These are phyloP conservation scores for Gleditsia sinensis DNA, from an alignment of 306 rosid species.

Conservation along the genomic window DNA sequence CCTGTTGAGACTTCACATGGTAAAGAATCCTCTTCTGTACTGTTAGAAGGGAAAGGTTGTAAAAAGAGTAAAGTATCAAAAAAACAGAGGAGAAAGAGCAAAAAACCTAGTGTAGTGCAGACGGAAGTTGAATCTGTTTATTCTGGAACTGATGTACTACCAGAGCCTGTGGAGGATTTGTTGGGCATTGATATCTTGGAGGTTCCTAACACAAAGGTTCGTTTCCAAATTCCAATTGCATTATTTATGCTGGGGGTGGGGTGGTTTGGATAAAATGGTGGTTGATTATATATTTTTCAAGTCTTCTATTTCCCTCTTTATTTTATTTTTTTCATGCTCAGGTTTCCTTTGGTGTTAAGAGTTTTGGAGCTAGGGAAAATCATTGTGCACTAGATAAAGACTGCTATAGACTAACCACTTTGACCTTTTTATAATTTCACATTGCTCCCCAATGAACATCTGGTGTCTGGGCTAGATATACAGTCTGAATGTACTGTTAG, in stretches of 20 bases:
- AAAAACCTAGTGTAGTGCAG: constrained; percentile 45
- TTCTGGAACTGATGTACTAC: constrained; percentile 46
- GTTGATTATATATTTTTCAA: not conserved
- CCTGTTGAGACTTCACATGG: constrained; percentile 48
- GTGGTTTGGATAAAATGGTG: not conserved
- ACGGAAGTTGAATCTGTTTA: constrained; percentile 44
- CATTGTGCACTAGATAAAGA: not conserved
- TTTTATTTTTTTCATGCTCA: not conserved
- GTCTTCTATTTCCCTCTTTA: not conserved
- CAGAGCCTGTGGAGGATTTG: constrained; percentile 49
- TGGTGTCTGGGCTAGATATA: constrained; percentile 7
- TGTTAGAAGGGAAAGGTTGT: constrained; percentile 66
- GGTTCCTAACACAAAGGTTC: constrained; percentile 56
- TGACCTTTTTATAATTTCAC: not conserved
- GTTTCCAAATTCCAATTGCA: constrained; percentile 25
- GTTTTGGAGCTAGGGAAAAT: constrained; percentile 18
- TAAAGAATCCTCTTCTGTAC: constrained; percentile 48
- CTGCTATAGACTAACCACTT: not conserved
- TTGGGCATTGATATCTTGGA: constrained; percentile 37
- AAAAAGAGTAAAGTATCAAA: constrained; percentile 58
- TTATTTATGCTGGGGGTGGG: not conserved
- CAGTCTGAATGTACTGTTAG: not conserved
- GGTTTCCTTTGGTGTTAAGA: not conserved
- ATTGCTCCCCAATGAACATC: not conserved
- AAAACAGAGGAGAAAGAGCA: constrained; percentile 69